phyloP scores from a whole-genome alignment of 495 filamentous ascomycete species.

The Xylaria flabelliformis region DNA sequence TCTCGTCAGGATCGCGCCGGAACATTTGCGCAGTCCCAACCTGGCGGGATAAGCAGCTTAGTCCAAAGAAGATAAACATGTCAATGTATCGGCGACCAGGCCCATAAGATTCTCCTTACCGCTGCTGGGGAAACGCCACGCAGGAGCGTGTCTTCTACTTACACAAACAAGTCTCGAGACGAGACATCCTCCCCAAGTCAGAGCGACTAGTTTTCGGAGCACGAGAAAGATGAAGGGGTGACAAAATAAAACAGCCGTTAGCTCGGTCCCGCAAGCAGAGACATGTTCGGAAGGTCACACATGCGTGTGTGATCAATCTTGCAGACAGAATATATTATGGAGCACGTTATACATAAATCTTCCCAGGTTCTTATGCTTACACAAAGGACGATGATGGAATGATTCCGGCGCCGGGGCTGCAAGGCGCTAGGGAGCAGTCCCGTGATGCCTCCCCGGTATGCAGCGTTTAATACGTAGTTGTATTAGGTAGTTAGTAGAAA shows the following conservation, averaged over 20 bases:
- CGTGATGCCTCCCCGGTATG: not conserved
- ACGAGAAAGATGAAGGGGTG: conserved; percentile 1
- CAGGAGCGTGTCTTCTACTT: not conserved
- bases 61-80: not conserved
- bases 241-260: not conserved
- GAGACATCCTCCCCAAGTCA: conserved; percentile 1
- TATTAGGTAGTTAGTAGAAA: not conserved
- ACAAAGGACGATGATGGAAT: not conserved
- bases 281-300: conserved; percentile 1
- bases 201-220: not conserved
- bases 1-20: not conserved
- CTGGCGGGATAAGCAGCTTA: not conserved
- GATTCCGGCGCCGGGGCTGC: not conserved
- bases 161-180: not conserved
- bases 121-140: conserved; percentile 7
- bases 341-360: not conserved
- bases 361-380: not conserved
- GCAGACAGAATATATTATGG: not conserved
- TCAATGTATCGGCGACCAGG: not conserved
- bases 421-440: not conserved
- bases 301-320: conserved; percentile 22
- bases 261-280: conserved; percentile 22
- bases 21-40: not conserved
- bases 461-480: not conserved
- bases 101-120: not conserved